Evolutionary conservation across 345 rosid species (phyloP).

Genomic region (Salix caprea): DNA sequence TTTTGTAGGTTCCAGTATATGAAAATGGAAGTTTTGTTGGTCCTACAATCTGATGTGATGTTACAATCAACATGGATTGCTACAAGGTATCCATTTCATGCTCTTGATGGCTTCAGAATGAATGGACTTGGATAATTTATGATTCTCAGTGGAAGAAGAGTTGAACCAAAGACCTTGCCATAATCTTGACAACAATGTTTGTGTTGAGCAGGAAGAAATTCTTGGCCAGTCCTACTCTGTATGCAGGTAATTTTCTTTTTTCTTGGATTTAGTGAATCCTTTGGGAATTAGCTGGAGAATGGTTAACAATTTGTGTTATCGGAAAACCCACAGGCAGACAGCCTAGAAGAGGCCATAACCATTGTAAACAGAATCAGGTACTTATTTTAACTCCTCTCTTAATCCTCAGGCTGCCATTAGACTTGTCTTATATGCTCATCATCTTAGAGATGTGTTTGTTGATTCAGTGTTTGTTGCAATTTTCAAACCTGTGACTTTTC

Average conservation of each 20-base stretch:
- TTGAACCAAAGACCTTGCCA: constrained; percentile 9
- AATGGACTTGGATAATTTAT: not conserved
- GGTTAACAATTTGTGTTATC: constrained; percentile 5
- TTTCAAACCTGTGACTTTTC: not conserved
- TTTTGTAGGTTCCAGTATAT: constrained; percentile 74
- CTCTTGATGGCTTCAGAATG: not conserved
- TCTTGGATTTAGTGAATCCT: constrained; percentile 3
- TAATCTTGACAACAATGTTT: constrained; percentile 31
- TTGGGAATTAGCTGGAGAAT: not conserved
- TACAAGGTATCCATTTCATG: constrained; percentile 56
- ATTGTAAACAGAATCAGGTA: constrained; percentile 80
- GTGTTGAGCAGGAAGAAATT: constrained; percentile 82
- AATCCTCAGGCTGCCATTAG: constrained; percentile 8
- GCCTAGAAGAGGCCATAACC: constrained; percentile 80
- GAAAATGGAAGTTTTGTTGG: constrained; percentile 90
- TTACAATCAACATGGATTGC: constrained; percentile 86
- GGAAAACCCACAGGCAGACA: constrained; percentile 53
- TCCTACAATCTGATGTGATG: constrained; percentile 81
- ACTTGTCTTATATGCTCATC: not conserved
- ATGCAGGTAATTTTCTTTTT: constrained; percentile 51
- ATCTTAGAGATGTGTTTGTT: not conserved
- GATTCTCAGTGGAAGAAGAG: not conserved
- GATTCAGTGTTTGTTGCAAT: not conserved
- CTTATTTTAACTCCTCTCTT: constrained; percentile 2
- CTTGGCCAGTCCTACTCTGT: constrained; percentile 94